A percentile compares a stretch with the other conserved stretches of the same genome.
Evolutionary conservation across 768 basidiomycete species (phyloP).

Genomic region (Suillus lakei): DNA sequence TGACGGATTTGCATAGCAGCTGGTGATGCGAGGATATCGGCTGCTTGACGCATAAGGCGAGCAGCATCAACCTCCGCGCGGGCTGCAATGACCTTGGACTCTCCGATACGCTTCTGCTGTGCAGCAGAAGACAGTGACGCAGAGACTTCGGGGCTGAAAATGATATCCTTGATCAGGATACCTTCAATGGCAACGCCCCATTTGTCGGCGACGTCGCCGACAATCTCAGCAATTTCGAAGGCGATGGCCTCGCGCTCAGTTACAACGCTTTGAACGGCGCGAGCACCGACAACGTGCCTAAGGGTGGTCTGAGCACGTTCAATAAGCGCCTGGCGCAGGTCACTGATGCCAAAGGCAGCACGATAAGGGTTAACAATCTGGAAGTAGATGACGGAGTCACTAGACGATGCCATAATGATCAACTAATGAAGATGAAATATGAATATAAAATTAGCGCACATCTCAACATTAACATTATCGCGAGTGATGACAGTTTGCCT

Average conservation of each 20-base stretch:
- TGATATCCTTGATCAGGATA: constrained; percentile 94
- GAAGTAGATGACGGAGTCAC: constrained; percentile 94
- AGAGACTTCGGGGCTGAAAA: constrained; percentile 90
- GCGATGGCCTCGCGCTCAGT: constrained; percentile 98
- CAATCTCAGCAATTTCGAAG: constrained; percentile 95
- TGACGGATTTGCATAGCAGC: constrained; percentile 99
- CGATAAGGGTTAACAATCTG: constrained; percentile 90
- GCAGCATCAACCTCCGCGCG: constrained; percentile 96
- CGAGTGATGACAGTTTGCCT: constrained; percentile 91
- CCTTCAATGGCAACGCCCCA: constrained; percentile 98
- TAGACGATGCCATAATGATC: constrained; percentile 34
- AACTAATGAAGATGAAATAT: constrained; percentile 4
- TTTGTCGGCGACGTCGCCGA: constrained; percentile 89
- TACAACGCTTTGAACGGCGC: constrained; percentile 93
- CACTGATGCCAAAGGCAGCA: constrained; percentile 91
- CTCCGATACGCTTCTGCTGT: constrained; percentile 96
- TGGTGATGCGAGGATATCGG: constrained; percentile 91
- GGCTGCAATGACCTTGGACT: constrained; percentile 95
- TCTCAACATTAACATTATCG: constrained; percentile 95
- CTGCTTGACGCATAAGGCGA: constrained; percentile 94
- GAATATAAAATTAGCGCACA: constrained; percentile 50
- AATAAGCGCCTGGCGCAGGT: constrained; percentile 83
- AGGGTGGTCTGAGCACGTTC: constrained; percentile 94
- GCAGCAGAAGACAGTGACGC: constrained; percentile 93
- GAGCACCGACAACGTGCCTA: constrained; percentile 95